phyloP scores from a whole-genome alignment of 2,329 filamentous ascomycete species.

The Ilyonectria destructans region DNA sequence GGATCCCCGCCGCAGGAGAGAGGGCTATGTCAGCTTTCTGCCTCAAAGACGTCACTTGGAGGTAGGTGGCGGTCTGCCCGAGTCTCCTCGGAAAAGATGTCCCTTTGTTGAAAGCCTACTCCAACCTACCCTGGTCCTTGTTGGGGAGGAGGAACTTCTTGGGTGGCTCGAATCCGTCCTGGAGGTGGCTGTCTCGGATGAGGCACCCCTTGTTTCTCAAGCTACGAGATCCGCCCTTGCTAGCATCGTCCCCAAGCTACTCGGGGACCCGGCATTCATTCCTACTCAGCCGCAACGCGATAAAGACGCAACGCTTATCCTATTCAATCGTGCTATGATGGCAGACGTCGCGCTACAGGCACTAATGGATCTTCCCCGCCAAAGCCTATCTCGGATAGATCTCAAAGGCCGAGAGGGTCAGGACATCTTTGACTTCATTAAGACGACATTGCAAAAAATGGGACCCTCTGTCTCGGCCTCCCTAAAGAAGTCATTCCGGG shows the following conservation, averaged over 20 bases:
- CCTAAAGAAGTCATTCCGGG: background rate
- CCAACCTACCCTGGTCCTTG: background rate
- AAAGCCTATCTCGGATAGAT: background rate
- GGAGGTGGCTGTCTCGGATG: background rate
- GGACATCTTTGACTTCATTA: slow-evolving; percentile 26
- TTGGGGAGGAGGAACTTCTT: background rate
- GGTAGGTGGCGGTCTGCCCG: background rate
- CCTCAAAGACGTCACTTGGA: too few relatives aligned
- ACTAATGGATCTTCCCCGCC: background rate
- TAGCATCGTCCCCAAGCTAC: background rate
- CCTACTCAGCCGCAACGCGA: background rate
- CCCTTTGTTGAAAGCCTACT: background rate
- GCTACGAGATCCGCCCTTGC: background rate
- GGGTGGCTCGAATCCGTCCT: background rate
- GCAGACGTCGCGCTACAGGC: background rate
- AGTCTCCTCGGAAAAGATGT: background rate
- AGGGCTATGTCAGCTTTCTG: too few relatives aligned
- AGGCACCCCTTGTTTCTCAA: background rate
- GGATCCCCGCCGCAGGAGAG: background rate
- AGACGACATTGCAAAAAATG: background rate
- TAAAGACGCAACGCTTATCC: background rate
- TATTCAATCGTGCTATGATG: background rate
- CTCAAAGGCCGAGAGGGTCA: background rate
- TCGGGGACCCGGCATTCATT: background rate
- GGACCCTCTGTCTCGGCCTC: background rate